Conservation (phyloP, 352 stramenopile genomes). For the Globisporangium alternatum region DNA sequence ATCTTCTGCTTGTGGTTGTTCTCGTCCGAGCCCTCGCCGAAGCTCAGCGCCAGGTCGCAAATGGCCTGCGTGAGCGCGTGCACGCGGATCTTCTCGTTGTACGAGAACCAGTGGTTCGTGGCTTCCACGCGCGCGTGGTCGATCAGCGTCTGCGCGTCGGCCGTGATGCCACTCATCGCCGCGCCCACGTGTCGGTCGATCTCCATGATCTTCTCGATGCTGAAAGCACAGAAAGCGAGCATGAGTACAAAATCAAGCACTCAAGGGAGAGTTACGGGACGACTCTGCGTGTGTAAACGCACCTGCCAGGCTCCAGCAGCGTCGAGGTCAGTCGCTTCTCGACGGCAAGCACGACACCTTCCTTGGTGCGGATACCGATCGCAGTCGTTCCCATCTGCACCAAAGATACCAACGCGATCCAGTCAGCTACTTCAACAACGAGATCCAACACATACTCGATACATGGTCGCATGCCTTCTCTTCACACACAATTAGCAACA, state of each 20-base stretch:
- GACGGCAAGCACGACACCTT: conserved; percentile 97
- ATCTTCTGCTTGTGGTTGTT: conserved; percentile 98
- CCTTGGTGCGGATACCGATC: conserved; percentile 97
- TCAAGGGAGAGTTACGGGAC: too few relatives aligned
- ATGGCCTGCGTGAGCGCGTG: conserved; percentile 98
- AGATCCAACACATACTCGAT: neutral
- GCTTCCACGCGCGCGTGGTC: conserved; percentile 99
- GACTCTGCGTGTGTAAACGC: neutral
- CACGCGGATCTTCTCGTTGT: conserved; percentile 97
- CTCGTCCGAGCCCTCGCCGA: conserved; percentile 88
- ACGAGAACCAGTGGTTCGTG: conserved; percentile 98
- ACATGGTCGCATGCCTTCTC: too few relatives aligned
- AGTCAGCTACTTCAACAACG: neutral
- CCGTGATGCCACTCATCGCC: conserved; percentile 98
- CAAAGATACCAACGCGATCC: conserved; percentile 8
- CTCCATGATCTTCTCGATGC: conserved; percentile 99
- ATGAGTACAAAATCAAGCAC: neutral
- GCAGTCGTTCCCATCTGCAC: conserved; percentile 95
- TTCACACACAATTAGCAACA: neutral
- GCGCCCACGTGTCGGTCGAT: conserved; percentile 98
- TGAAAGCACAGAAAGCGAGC: conserved; percentile 26
- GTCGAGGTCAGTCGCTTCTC: conserved; percentile 98
- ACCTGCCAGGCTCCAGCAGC: conserved; percentile 93
- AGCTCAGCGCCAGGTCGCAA: conserved; percentile 98
- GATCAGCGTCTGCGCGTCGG: conserved; percentile 97